Evolutionary conservation across 2,329 filamentous ascomycete genomes (phyloP).

Genomic region (Colletotrichum tanaceti): DNA sequence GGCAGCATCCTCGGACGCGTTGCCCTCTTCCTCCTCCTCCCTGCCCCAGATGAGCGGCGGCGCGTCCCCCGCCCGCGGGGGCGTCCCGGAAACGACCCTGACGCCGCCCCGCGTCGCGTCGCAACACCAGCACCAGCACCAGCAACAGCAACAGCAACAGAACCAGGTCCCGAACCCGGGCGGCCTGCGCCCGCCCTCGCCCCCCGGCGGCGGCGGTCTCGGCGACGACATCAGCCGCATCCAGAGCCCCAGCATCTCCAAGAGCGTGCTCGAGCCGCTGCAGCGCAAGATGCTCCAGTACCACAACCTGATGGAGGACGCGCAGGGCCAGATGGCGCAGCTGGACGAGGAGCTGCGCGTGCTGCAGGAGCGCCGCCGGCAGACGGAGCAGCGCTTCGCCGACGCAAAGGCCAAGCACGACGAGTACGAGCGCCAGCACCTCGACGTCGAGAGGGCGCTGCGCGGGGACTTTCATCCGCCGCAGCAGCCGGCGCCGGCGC

Average conservation of each 20-base stretch:
- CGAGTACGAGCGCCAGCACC: conserved; percentile 56
- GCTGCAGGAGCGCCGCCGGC: conserved; percentile 55
- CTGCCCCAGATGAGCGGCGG: conserved; percentile 25
- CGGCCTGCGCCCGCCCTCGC: conserved; percentile 20
- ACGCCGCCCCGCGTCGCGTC: conserved; percentile 12
- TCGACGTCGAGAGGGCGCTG: conserved; percentile 56
- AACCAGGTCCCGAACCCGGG: conserved; percentile 5
- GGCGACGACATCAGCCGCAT: conserved; percentile 54
- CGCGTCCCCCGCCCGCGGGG: conserved; percentile 15
- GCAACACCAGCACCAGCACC: no score
- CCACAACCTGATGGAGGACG: conserved; percentile 54
- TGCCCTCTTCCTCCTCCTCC: neutral
- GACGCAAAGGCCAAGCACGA: conserved; percentile 59
- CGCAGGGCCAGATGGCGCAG: conserved; percentile 55
- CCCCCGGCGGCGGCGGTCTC: conserved; percentile 30
- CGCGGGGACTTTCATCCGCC: conserved; percentile 50
- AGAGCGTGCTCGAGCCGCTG: conserved; percentile 58
- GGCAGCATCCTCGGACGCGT: neutral
- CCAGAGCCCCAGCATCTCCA: conserved; percentile 56
- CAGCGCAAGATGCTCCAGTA: conserved; percentile 60
- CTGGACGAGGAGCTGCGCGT: conserved; percentile 57
- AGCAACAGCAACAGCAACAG: conserved; percentile 6
- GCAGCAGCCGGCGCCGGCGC: conserved; percentile 25
- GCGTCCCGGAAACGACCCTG: neutral
- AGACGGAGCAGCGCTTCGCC: conserved; percentile 55